phyloP scores from a whole-genome alignment of 371 early-diverging fungal genomes.

The Mortierella polycephala region DNA sequence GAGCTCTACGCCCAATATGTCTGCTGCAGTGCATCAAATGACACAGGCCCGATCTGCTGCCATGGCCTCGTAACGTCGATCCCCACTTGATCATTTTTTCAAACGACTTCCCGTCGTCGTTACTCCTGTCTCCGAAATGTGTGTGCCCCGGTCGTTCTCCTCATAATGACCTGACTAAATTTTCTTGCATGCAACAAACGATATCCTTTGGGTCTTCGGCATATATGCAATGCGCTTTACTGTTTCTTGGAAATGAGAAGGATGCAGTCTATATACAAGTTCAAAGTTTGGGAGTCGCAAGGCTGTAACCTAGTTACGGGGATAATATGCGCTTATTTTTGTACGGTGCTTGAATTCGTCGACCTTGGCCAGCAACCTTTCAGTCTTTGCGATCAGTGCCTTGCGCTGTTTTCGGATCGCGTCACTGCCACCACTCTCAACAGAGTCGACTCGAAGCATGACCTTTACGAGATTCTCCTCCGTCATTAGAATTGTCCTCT shows the following conservation, averaged over 20 bases:
- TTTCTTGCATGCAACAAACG: no score
- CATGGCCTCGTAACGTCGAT: no score
- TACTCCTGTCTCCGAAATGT: no score
- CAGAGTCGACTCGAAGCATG: constrained; percentile 47
- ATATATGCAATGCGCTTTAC: background rate
- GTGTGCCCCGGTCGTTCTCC: no score
- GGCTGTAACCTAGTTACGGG: background rate
- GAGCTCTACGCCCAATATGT: no score
- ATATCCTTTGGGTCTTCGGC: no score
- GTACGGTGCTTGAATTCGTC: constrained; percentile 44
- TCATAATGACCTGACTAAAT: no score
- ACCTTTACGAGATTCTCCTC: constrained; percentile 52
- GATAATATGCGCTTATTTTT: constrained; percentile 10
- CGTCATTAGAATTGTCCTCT: constrained; percentile 29
- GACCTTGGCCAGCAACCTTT: constrained; percentile 28
- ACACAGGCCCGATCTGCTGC: no score
- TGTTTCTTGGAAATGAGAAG: background rate
- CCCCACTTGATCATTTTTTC: no score
- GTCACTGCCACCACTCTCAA: constrained; percentile 42
- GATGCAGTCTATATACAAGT: constrained; percentile 2
- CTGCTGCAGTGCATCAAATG: no score
- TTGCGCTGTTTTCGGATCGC: constrained; percentile 46
- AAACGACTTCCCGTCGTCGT: no score
- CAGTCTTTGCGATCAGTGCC: constrained; percentile 26
- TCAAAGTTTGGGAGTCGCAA: background rate